Conservation (phyloP, 352 stramenopile species). For the Salisapilia sapeloensis region DNA sequence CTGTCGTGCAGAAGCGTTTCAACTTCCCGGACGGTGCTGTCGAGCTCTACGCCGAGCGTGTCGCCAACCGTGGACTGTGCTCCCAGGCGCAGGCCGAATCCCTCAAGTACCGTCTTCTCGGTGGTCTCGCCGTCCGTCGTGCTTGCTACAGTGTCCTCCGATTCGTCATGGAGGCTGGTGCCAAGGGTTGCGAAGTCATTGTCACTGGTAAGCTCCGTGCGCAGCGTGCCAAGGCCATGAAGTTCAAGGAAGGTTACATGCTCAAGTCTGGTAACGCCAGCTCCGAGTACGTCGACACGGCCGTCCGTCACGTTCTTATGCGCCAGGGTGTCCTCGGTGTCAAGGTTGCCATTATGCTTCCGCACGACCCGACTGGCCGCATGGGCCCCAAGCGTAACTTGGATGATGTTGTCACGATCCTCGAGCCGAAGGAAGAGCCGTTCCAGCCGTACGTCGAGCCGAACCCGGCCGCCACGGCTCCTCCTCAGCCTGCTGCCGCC, state of each 20-base stretch:
- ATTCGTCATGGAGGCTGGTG: constrained; percentile 98
- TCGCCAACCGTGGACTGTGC: constrained; percentile 96
- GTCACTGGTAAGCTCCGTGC: constrained; percentile 98
- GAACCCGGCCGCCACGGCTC: constrained; percentile 19
- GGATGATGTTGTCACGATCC: constrained; percentile 98
- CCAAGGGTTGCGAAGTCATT: constrained; percentile 98
- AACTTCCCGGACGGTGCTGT: constrained; percentile 90
- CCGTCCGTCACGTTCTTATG: constrained; percentile 98
- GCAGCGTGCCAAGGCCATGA: constrained; percentile 99
- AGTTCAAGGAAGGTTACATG: constrained; percentile 99
- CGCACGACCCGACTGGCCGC: constrained; percentile 95
- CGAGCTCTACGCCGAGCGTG: constrained; percentile 97
- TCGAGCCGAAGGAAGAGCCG: constrained; percentile 96
- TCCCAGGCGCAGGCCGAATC: constrained; percentile 97
- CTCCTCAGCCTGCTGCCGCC: constrained; percentile 11
- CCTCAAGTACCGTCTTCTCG: constrained; percentile 99
- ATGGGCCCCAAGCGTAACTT: constrained; percentile 95
- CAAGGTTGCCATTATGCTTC: constrained; percentile 99
- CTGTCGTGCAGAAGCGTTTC: constrained; percentile 98
- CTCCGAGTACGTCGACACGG: constrained; percentile 96
- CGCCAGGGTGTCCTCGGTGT: constrained; percentile 98
- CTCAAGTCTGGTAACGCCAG: constrained; percentile 99
- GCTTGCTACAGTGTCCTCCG: constrained; percentile 98
- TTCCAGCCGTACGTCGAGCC: constrained; percentile 74
- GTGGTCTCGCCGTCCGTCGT: constrained; percentile 94